A percentile compares a stretch with the other conserved stretches of the same genome.
These are phyloP conservation scores for Ulvella scutata DNA, from an alignment of 139 green algal species.

Conservation along the genomic window DNA sequence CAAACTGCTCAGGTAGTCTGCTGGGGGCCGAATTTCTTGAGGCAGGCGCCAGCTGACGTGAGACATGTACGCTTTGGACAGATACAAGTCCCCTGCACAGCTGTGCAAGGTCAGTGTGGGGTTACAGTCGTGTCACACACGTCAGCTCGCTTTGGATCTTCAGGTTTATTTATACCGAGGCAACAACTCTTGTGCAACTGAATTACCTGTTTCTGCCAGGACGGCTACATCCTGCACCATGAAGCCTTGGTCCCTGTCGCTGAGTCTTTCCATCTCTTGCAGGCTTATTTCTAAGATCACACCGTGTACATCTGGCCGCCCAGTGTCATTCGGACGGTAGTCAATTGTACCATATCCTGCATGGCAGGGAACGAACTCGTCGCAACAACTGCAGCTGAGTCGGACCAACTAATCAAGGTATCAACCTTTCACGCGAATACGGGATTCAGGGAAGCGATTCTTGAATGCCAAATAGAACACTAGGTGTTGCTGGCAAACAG, in stretches of 20 bases:
- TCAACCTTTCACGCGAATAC: background rate
- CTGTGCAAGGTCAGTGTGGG: no score
- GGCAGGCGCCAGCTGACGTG: background rate
- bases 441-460: background rate
- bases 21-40: background rate
- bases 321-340: background rate
- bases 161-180: no score
- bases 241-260: background rate
- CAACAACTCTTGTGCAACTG: no score
- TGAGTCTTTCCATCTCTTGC: background rate
- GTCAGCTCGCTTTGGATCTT: no score
- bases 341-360: background rate
- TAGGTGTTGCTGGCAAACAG: background rate
- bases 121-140: no score
- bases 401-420: background rate
- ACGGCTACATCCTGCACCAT: background rate
- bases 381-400: background rate
- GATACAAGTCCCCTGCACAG: no score
- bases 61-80: background rate
- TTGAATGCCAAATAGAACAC: background rate
- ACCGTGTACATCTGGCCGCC: background rate
- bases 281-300: background rate
- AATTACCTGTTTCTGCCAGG: background rate
- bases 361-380: background rate
- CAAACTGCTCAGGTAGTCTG: background rate